Conservation (phyloP, 2,329 filamentous ascomycete species). For the Stylonectria norvegica region DNA sequence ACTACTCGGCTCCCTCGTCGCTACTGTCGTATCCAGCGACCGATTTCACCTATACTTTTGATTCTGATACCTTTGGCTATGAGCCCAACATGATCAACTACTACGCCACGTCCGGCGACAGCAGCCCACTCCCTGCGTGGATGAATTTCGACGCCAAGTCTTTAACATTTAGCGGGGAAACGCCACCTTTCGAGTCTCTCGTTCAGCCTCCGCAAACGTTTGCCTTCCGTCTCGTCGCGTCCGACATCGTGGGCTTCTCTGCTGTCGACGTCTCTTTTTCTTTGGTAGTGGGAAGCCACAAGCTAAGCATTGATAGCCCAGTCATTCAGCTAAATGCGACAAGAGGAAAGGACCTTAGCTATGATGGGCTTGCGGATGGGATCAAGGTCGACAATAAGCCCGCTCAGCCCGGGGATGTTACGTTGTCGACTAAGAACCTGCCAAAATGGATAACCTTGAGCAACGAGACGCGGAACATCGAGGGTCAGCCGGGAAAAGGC, state of each 20-base stretch:
- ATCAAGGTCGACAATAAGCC: slow-evolving; percentile 57
- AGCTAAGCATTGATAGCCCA: slow-evolving; percentile 61
- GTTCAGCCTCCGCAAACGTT: slow-evolving; percentile 69
- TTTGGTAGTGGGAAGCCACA: slow-evolving; percentile 68
- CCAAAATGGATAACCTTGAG: slow-evolving; percentile 72
- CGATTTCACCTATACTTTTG: slow-evolving; percentile 52
- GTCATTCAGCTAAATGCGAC: slow-evolving; percentile 56
- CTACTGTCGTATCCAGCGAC: slow-evolving; percentile 54
- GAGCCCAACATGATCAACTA: slow-evolving; percentile 57
- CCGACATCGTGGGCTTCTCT: slow-evolving; percentile 75
- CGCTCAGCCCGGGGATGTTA: slow-evolving; percentile 49
- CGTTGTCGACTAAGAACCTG: slow-evolving; percentile 47
- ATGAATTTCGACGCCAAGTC: slow-evolving; percentile 64
- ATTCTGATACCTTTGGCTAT: slow-evolving; percentile 60
- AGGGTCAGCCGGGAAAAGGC: slow-evolving; percentile 60
- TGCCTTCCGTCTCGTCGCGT: slow-evolving; percentile 69
- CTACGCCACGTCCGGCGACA: slow-evolving; percentile 72
- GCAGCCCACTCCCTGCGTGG: slow-evolving; percentile 84
- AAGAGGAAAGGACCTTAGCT: slow-evolving; percentile 48
- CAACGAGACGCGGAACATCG: slow-evolving; percentile 55
- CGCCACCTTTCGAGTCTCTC: slow-evolving; percentile 61
- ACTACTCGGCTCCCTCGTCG: slow-evolving; percentile 57
- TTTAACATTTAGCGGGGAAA: slow-evolving; percentile 67
- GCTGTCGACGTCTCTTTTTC: slow-evolving; percentile 64
- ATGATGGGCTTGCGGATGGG: slow-evolving; percentile 46